Evolutionary conservation across 2,329 filamentous ascomycete genomes (phyloP).

Genomic region (Cercospora citrullina): DNA sequence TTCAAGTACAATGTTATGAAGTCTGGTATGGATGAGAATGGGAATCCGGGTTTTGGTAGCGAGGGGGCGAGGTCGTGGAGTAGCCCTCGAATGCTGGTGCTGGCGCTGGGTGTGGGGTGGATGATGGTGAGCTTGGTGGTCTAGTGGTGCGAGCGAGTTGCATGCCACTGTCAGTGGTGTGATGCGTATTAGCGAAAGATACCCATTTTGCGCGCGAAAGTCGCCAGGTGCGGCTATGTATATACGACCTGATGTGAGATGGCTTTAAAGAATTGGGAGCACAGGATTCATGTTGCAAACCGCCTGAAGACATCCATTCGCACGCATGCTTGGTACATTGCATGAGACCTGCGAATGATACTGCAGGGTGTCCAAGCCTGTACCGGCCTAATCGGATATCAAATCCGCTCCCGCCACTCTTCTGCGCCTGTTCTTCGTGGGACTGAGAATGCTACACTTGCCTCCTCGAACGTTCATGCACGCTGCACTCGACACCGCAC

Average conservation of each 20-base stretch:
- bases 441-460: not conserved
- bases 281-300: not conserved
- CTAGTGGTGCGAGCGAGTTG: not conserved
- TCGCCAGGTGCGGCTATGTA: conserved; percentile 1
- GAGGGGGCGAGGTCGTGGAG: not conserved
- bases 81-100: not conserved
- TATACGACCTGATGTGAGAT: not conserved
- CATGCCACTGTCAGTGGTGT: not conserved
- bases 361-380: not conserved
- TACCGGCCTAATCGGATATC: not conserved
- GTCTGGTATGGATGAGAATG: conserved; percentile 28
- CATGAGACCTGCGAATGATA: not conserved
- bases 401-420: not conserved
- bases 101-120: conserved; percentile 10
- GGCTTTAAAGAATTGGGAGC: not conserved
- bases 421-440: not conserved
- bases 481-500: not conserved
- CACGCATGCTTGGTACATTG: not conserved
- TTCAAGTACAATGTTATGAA: conserved; percentile 40
- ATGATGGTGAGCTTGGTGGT: not conserved
- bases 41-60: conserved; percentile 10
- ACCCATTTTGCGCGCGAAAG: conserved; percentile 6
- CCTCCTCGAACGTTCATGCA: not conserved
- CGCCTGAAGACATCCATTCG: not conserved
- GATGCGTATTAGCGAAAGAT: conserved; percentile 40